Percentiles rank a stretch among this genome's conserved stretches.
Conservation (phyloP, 169 alveolate genomes). For the Eimeria praecox region DNA sequence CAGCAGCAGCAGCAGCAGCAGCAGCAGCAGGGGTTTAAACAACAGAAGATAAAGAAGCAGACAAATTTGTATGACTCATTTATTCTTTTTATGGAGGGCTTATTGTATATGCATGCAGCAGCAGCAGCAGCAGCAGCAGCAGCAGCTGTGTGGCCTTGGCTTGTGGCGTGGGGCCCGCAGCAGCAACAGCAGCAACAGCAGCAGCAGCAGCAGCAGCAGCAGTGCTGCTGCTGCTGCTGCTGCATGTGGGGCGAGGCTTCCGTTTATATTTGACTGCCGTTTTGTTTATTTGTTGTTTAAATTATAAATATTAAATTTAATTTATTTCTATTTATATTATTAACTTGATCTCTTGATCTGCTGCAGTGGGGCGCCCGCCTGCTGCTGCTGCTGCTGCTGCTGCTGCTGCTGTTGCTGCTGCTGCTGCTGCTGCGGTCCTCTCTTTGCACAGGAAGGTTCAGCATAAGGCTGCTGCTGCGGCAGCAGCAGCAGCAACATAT, state of each 20-base stretch:
- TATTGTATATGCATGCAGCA: not conserved
- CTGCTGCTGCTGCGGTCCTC: constrained; percentile 22
- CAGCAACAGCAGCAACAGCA: not conserved
- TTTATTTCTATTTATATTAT: not conserved
- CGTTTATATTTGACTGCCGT: not conserved
- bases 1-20: not conserved
- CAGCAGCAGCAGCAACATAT: not conserved
- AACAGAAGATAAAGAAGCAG: not conserved
- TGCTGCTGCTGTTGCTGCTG: constrained; percentile 13
- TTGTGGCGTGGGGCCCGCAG: not conserved
- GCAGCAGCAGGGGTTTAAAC: not conserved
- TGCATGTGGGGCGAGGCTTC: not conserved
- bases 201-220: not conserved
- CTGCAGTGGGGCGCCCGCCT: not conserved
- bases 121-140: constrained; percentile 4
- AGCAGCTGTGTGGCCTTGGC: not conserved
- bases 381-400: constrained; percentile 36
- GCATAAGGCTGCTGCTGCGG: not conserved
- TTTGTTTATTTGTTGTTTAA: not conserved
- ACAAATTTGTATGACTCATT: not conserved
- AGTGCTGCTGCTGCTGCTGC: constrained; percentile 2
- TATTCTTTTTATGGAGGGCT: too few relatives aligned
- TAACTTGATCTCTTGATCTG: not conserved
- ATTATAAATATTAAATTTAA: not conserved
- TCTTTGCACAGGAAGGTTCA: not conserved